Evolutionary conservation across 495 filamentous ascomycete genomes (phyloP).

Genomic region (Aspergillus nanangensis): DNA sequence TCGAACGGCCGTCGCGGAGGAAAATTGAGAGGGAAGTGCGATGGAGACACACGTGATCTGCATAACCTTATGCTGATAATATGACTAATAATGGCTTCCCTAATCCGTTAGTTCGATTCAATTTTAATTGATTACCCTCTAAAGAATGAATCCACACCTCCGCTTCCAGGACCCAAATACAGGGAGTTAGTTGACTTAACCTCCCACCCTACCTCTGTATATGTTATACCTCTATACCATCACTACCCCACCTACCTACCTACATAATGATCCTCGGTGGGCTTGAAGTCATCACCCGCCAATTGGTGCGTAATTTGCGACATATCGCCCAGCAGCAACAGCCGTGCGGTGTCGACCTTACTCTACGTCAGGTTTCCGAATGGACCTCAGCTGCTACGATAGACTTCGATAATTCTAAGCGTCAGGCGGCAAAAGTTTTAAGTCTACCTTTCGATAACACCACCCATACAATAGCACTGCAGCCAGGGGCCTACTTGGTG

Average conservation of each 20-base stretch:
- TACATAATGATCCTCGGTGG: conserved; percentile 22
- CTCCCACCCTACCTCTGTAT: too few species aligned
- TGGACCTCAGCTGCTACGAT: conserved; percentile 38
- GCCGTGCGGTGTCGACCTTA: conserved; percentile 42
- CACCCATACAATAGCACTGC: background rate
- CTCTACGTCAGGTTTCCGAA: conserved; percentile 23
- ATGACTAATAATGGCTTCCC: too few species aligned
- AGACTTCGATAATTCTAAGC: conserved; percentile 39
- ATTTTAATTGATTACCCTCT: too few species aligned
- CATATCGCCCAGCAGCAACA: conserved; percentile 27
- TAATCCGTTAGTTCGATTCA: too few species aligned
- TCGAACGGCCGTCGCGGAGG: conserved; percentile 32
- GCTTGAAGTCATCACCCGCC: conserved; percentile 17
- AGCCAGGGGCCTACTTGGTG: conserved; percentile 34
- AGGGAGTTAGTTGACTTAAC: too few species aligned
- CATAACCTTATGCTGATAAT: too few species aligned
- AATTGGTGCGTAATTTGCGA: conserved; percentile 29
- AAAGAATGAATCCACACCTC: too few species aligned
- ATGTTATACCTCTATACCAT: too few species aligned
- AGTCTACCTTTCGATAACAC: background rate
- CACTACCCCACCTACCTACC: too few species aligned
- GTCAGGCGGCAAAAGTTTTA: conserved; percentile 23
- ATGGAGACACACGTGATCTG: background rate
- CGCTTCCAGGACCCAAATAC: too few species aligned
- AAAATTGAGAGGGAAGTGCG: too few species aligned